phyloP scores from a whole-genome alignment of 257 asterid genomes.

The Salvia hispanica region DNA sequence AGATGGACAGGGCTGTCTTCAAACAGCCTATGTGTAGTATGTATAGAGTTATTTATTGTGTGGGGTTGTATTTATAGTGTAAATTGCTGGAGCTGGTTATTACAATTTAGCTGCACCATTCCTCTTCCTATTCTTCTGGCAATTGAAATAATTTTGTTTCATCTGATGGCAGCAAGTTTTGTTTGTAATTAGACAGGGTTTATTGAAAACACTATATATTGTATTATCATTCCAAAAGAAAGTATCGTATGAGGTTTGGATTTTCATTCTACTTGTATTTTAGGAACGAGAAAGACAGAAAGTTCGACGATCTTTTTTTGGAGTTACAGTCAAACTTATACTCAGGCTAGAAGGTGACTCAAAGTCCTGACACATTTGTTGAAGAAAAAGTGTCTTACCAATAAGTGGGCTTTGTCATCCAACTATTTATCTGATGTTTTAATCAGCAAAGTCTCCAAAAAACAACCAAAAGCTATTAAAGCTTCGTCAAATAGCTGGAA shows the following conservation, averaged over 20 bases:
- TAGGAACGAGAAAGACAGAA: neutral
- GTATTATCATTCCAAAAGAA: no score
- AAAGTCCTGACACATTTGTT: no score
- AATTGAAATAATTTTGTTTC: neutral
- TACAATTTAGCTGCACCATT: neutral
- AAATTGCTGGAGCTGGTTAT: neutral
- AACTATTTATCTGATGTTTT: neutral
- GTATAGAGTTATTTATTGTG: neutral
- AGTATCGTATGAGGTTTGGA: neutral
- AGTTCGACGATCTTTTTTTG: neutral
- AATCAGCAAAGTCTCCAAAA: neutral
- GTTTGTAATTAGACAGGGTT: neutral
- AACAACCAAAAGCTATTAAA: neutral
- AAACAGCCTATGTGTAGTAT: neutral
- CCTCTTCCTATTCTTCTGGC: neutral
- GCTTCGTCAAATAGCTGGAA: neutral
- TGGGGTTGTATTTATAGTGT: neutral
- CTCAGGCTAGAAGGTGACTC: no score
- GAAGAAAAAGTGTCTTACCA: no score
- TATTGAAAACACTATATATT: neutral
- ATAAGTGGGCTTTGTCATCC: no score
- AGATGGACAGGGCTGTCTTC: neutral
- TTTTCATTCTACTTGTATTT: neutral
- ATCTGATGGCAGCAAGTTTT: slow-evolving; percentile 2
- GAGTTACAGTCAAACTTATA: no score